Conservation (phyloP, 169 alveolate species). For the Haemoproteus tartakovskyi region DNA sequence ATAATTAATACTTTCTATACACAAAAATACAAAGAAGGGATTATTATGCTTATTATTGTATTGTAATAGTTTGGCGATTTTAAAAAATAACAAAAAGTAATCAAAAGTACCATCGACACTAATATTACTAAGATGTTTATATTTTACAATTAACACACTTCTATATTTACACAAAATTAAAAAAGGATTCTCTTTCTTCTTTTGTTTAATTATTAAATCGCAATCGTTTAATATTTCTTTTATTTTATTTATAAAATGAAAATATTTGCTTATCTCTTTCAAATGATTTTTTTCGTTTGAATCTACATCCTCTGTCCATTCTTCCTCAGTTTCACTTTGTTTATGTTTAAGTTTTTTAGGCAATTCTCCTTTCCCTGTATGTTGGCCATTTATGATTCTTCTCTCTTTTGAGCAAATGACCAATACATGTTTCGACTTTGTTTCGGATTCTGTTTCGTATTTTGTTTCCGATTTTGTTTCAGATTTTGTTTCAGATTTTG, state of each 20-base stretch:
- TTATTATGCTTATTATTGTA: constrained; percentile 13
- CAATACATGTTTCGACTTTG: no score
- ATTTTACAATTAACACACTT: constrained; percentile 60
- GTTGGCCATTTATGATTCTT: no score
- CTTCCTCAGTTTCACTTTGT: background rate
- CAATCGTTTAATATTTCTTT: constrained; percentile 14
- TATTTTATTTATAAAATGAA: constrained; percentile 13
- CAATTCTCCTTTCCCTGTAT: no score
- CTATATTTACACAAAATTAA: constrained; percentile 63
- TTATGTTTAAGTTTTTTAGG: no score
- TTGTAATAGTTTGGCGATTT: constrained; percentile 43
- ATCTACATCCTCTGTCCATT: background rate
- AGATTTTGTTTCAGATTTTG: no score
- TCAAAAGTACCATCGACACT: constrained; percentile 19
- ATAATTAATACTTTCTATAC: constrained; percentile 52
- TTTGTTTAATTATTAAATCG: constrained; percentile 39
- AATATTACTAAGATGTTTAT: constrained; percentile 33
- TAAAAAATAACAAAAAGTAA: constrained; percentile 54
- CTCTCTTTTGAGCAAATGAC: no score
- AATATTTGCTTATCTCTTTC: background rate
- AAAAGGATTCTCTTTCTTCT: constrained; percentile 56
- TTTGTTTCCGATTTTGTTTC: no score
- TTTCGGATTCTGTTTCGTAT: no score
- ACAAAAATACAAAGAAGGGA: constrained; percentile 49
- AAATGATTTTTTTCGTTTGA: background rate